phyloP scores from a whole-genome alignment of 352 stramenopile genomes.

The Hyaloperonospora arabidopsidis region DNA sequence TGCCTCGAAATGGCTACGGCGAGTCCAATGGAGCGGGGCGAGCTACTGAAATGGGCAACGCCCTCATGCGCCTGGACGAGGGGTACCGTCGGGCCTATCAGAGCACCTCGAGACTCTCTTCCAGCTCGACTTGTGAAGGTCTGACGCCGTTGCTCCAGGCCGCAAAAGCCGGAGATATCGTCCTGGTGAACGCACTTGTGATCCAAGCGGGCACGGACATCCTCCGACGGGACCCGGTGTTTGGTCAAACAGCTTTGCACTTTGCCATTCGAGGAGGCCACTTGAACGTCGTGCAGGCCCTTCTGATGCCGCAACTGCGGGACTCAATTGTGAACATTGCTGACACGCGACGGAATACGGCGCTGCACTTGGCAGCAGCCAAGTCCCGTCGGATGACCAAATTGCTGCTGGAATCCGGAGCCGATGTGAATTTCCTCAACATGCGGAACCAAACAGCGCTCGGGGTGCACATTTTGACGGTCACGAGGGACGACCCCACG shows the following conservation, averaged over 20 bases:
- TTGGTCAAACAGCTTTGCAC: conserved; percentile 59
- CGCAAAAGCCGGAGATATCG: conserved; percentile 49
- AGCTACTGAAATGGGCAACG: conserved; percentile 54
- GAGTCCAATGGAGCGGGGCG: conserved; percentile 20
- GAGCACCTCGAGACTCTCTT: conserved; percentile 17
- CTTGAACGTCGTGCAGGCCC: conserved; percentile 52
- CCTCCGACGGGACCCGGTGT: conserved; percentile 54
- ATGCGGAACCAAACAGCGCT: conserved; percentile 61
- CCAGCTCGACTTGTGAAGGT: conserved; percentile 33
- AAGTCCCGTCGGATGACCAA: conserved; percentile 62
- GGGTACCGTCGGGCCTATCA: conserved; percentile 40
- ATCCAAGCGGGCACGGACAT: conserved; percentile 67
- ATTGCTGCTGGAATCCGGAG: conserved; percentile 45
- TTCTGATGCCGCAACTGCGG: conserved; percentile 55
- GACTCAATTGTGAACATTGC: conserved; percentile 64
- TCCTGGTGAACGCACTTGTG: conserved; percentile 60
- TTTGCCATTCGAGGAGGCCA: conserved; percentile 63
- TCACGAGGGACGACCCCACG: conserved; percentile 47
- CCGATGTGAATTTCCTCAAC: conserved; percentile 58
- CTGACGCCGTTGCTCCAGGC: conserved; percentile 62
- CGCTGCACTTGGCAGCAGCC: conserved; percentile 47
- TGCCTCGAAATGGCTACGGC: conserved; percentile 15
- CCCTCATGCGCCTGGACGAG: conserved; percentile 70
- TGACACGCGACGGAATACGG: conserved; percentile 57
- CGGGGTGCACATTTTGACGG: conserved; percentile 56